Percentiles rank a stretch among this genome's conserved stretches.
phyloP scores from a whole-genome alignment of 1,284 basidiomycete genomes.

The Xerocomus minutiporus region DNA sequence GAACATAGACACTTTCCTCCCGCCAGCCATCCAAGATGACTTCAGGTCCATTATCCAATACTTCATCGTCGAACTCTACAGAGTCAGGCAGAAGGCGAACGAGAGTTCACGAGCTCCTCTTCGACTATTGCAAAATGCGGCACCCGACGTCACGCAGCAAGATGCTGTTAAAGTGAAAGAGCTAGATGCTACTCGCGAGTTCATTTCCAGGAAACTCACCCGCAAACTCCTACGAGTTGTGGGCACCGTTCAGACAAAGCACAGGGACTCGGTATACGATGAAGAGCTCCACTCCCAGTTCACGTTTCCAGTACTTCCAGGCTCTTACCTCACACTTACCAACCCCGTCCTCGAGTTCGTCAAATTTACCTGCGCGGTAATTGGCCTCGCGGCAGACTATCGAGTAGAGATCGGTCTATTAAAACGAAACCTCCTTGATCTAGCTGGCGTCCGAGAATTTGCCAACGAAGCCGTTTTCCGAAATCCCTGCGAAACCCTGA shows the following conservation, averaged over 20 bases:
- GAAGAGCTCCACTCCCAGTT: conserved; percentile 59
- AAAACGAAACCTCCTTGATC: conserved; percentile 85
- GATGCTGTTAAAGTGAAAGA: conserved; percentile 72
- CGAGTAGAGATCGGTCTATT: conserved; percentile 84
- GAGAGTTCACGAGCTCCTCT: conserved; percentile 66
- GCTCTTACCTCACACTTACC: conserved; percentile 70
- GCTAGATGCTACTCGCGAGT: conserved; percentile 62
- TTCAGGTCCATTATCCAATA: conserved; percentile 75
- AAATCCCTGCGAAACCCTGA: conserved; percentile 91
- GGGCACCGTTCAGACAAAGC: conserved; percentile 60
- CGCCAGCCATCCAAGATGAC: conserved; percentile 75
- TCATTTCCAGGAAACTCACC: conserved; percentile 79
- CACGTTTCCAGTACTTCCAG: conserved; percentile 84
- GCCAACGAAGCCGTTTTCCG: conserved; percentile 78
- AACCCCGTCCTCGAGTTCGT: conserved; percentile 88
- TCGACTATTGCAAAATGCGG: conserved; percentile 66
- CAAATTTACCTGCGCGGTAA: conserved; percentile 84
- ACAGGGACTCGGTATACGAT: conserved; percentile 58
- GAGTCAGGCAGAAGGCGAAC: conserved; percentile 65
- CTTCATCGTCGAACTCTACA: conserved; percentile 86
- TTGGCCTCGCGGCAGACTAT: conserved; percentile 74
- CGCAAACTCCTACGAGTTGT: conserved; percentile 77
- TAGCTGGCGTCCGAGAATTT: conserved; percentile 88
- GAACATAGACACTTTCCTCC: conserved; percentile 94
- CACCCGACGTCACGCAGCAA: conserved; percentile 58